phyloP scores from a whole-genome alignment of 2,329 filamentous ascomycete genomes.

The Lanzia echinophila region DNA sequence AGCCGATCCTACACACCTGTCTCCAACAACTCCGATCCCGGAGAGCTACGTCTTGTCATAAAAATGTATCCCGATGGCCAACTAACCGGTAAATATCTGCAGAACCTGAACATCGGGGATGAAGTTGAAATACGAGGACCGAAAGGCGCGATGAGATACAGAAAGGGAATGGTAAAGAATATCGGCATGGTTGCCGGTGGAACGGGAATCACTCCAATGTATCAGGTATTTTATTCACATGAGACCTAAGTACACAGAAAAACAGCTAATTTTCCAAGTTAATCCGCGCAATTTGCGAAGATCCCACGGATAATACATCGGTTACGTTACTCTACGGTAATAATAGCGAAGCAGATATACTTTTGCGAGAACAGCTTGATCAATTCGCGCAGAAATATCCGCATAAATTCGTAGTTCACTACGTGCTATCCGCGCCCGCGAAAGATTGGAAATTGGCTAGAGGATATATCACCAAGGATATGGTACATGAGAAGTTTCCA shows the following conservation, averaged over 20 bases:
- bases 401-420: slow-evolving; percentile 48
- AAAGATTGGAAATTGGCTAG: slow-evolving; percentile 41
- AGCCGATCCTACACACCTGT: slow-evolving; percentile 38
- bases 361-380: slow-evolving; percentile 51
- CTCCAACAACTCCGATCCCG: slow-evolving; percentile 44
- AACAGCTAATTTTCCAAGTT: slow-evolving; percentile 35
- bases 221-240: slow-evolving; percentile 29
- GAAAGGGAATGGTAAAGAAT: slow-evolving; percentile 34
- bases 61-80: slow-evolving; percentile 45
- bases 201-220: slow-evolving; percentile 50
- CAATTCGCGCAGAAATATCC: slow-evolving; percentile 44
- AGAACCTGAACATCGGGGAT: slow-evolving; percentile 41
- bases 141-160: slow-evolving; percentile 50
- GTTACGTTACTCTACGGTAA: slow-evolving; percentile 55
- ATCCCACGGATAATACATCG: slow-evolving; percentile 49
- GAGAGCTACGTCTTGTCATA: slow-evolving; percentile 44
- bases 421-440: slow-evolving; percentile 45
- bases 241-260: background rate
- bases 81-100: slow-evolving; percentile 44
- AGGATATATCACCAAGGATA: slow-evolving; percentile 45
- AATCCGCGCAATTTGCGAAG: slow-evolving; percentile 57
- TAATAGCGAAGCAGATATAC: slow-evolving; percentile 50
- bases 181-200: slow-evolving; percentile 52
- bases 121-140: slow-evolving; percentile 47
- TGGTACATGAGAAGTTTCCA: slow-evolving; percentile 46